Conservation (phyloP, 2,329 filamentous ascomycete species). For the Celoporthe dispersa region DNA sequence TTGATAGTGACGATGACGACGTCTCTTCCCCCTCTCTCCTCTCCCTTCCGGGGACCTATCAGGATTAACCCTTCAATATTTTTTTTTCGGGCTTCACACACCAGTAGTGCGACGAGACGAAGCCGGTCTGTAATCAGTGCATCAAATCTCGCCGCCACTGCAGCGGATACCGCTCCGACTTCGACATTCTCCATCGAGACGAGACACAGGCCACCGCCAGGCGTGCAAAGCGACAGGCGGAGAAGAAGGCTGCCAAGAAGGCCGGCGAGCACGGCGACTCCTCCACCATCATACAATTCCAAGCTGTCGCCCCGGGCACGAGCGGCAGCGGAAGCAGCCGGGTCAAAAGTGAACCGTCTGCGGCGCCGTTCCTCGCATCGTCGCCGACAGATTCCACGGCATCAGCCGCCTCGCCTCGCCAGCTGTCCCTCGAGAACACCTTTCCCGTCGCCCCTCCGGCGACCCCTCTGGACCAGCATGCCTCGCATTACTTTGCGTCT, state of each 20-base stretch:
- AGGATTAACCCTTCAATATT: not conserved
- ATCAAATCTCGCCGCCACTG: constrained; percentile 66
- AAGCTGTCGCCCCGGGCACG: constrained; percentile 1
- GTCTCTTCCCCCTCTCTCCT: not conserved
- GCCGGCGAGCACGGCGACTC: constrained; percentile 33
- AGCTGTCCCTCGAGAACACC: constrained; percentile 31
- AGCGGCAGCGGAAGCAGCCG: not conserved
- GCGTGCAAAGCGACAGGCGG: constrained; percentile 62
- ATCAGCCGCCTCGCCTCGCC: constrained; percentile 29
- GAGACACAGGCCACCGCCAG: constrained; percentile 71
- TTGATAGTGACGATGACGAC: not conserved
- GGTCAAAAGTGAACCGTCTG: not conserved
- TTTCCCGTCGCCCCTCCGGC: constrained; percentile 42
- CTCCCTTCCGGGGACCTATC: not conserved
- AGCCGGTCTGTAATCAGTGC: constrained; percentile 68
- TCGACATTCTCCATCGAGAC: constrained; percentile 73
- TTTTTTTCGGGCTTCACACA: not conserved
- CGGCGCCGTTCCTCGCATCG: not conserved
- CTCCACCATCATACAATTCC: constrained; percentile 14
- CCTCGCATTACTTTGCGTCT: constrained; percentile 62
- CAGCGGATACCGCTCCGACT: constrained; percentile 71
- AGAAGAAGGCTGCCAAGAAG: constrained; percentile 49
- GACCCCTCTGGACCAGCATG: constrained; percentile 57
- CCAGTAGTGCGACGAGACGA: constrained; percentile 67
- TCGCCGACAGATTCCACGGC: constrained; percentile 32